A percentile compares a stretch with the other conserved stretches of the same genome.
Conservation (phyloP, 2,329 filamentous ascomycete genomes). For the Claviceps sp. region DNA sequence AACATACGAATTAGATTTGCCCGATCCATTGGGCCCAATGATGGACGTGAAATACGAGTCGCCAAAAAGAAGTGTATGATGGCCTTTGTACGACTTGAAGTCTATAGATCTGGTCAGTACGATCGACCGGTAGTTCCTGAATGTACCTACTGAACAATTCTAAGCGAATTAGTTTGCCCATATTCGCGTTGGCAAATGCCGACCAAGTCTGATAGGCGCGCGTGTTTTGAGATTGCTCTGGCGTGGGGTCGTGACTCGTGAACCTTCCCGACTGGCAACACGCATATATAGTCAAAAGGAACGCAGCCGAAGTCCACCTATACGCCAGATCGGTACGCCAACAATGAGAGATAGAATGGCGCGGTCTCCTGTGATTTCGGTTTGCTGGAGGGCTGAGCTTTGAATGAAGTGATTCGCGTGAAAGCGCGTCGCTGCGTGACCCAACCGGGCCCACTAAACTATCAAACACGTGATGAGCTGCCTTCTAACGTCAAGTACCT, state of each 20-base stretch:
- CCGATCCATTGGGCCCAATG: constrained; percentile 98
- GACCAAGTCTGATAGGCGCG: background rate
- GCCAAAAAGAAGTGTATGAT: constrained; percentile 86
- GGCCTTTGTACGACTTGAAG: constrained; percentile 99
- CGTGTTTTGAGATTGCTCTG: background rate
- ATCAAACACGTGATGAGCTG: no score
- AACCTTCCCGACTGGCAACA: background rate
- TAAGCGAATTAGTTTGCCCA: constrained; percentile 93
- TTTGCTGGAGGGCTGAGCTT: background rate
- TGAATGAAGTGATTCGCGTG: background rate
- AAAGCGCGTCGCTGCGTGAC: background rate
- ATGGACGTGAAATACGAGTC: constrained; percentile 99
- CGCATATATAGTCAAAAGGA: background rate
- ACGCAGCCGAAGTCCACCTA: background rate
- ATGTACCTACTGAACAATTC: constrained; percentile 72
- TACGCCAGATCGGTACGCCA: background rate
- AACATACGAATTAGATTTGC: constrained; percentile 90
- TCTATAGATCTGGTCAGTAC: constrained; percentile 36
- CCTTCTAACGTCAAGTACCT: no score
- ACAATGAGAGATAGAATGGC: background rate
- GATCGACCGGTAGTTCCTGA: background rate
- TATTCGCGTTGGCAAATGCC: constrained; percentile 30
- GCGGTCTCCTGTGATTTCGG: background rate
- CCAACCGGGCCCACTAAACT: no score
- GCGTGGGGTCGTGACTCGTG: background rate